Evolutionary conservation across 192 early-diverging fungal genomes (phyloP), one percentile per base, ranked within the genome.

Genomic region (Umbelopsis ramanniana): DNA sequence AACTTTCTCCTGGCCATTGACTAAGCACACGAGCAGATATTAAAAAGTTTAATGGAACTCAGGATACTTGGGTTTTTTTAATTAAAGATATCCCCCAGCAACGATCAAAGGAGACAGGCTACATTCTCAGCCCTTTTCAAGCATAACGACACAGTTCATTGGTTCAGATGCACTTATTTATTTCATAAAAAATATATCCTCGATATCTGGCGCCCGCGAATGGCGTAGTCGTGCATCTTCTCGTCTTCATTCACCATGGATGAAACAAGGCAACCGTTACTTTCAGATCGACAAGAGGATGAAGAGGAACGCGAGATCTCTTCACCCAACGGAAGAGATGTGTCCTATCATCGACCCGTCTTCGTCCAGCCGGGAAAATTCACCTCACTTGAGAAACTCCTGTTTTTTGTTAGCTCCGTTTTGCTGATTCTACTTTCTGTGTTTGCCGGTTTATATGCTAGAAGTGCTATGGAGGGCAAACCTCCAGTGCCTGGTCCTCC

Each of bases 391-490:
- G 79, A 81, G 55, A 76, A 77, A 47, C 40, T 72, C 1, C 35
- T 81, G 22, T 81, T 77, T 46, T 23, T 67, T 43, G 23, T 74
- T 6, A 26, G 72, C 33, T 48, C 71, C 9, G 35, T 38, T 3
- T 37, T 81, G 24, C 68, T 81, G 33, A 68, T 81, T 23, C 48
- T 77, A 29, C 21, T 77, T 40, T 74, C 57, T 43, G 70, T 77
- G 19, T 76, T 81, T 77, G 72, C 67, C 38, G 79, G 79, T 21
- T 53, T 81, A 6, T 81, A 81, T 77, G 72, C 75, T 14, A 55
- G 69, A 24, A 68, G 72, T 21, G 73, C 68, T 21, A 47, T 70
- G 15, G 52, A 70, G 17, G 69, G 55, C 45, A 73, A 73, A 17
- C 38, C 47, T 21, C 46, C 48, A n/a, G 19, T 46, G n/a, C 14